phyloP scores from a whole-genome alignment of 495 filamentous ascomycete species.

The Penicillium soppii region DNA sequence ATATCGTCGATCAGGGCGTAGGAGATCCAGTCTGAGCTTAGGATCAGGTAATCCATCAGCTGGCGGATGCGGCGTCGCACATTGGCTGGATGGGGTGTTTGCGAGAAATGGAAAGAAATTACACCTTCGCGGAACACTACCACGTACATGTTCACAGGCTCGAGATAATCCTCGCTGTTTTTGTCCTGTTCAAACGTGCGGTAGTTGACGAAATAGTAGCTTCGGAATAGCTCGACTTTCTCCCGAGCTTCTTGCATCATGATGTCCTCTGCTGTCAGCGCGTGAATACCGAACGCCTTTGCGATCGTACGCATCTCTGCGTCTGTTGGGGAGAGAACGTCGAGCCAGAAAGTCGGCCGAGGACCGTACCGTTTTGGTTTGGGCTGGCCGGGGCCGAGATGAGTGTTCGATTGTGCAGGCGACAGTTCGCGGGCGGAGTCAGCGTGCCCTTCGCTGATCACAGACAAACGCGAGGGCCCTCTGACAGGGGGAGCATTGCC shows the following conservation, averaged over 20 bases:
- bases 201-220: slow-evolving; percentile 99
- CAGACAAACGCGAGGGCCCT: slow-evolving; percentile 27
- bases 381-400: slow-evolving; percentile 2
- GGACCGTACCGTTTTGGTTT: slow-evolving; percentile 74
- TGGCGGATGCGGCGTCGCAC: slow-evolving; percentile 91
- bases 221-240: slow-evolving; percentile 94
- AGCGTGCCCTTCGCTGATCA: slow-evolving; percentile 35
- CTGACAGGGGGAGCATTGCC: slow-evolving; percentile 29
- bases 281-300: slow-evolving; percentile 92
- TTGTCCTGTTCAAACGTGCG: slow-evolving; percentile 93
- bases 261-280: slow-evolving; percentile 93
- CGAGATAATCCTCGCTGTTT: slow-evolving; percentile 81
- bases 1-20: slow-evolving; percentile 98
- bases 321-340: slow-evolving; percentile 86
- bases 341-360: slow-evolving; percentile 93
- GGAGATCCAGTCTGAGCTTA: slow-evolving; percentile 96
- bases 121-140: slow-evolving; percentile 96
- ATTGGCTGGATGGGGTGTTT: slow-evolving; percentile 92
- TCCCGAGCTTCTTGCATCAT: slow-evolving; percentile 95
- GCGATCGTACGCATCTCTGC: slow-evolving; percentile 88
- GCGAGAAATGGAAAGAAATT: slow-evolving; percentile 91
- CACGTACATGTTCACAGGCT: slow-evolving; percentile 96
- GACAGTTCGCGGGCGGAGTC: slow-evolving; percentile 27
- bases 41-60: slow-evolving; percentile 87
- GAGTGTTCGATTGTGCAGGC: slow-evolving; percentile 21